These are phyloP conservation scores for Acrocalymma vagum DNA, from an alignment of 2,329 filamentous ascomycete genomes.

Conservation along the genomic window DNA sequence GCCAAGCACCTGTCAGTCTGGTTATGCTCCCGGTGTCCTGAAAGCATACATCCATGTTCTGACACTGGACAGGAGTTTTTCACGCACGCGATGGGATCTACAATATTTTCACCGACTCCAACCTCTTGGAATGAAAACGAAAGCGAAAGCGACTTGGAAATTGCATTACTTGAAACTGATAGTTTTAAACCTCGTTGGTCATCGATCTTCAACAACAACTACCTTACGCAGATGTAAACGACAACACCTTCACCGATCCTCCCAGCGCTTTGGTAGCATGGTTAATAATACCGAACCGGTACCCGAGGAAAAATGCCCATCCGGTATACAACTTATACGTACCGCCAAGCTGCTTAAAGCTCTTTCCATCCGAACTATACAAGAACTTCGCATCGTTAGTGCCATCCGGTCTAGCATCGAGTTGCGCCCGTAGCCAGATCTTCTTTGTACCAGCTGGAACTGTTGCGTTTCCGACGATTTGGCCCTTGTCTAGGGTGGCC, in stretches of 20 bases:
- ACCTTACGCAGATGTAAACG: conserved; percentile 6
- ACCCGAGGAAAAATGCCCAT: conserved; percentile 37
- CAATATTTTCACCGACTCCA: no score
- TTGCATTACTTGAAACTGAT: no score
- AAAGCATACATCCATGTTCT: no score
- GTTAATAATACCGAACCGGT: conserved; percentile 40
- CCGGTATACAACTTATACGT: conserved; percentile 27
- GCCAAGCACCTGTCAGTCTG: no score
- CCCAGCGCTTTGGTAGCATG: conserved; percentile 32
- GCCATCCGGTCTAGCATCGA: conserved; percentile 32
- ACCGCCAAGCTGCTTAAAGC: conserved; percentile 26
- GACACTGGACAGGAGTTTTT: no score
- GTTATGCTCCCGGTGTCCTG: no score
- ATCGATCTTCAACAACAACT: no score
- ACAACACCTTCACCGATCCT: conserved; percentile 27
- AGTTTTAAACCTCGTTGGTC: no score
- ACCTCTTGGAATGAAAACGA: no score
- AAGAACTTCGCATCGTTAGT: conserved; percentile 27
- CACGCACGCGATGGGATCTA: no score
- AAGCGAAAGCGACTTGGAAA: no score
- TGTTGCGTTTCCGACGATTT: conserved; percentile 12
- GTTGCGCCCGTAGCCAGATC: conserved; percentile 30
- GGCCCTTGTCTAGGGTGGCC: conserved; percentile 20
- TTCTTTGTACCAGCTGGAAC: conserved; percentile 14
- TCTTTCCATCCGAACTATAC: conserved; percentile 33